phyloP scores from a whole-genome alignment of 371 early-diverging fungal species.

The Quaeritorhiza haematococci region DNA sequence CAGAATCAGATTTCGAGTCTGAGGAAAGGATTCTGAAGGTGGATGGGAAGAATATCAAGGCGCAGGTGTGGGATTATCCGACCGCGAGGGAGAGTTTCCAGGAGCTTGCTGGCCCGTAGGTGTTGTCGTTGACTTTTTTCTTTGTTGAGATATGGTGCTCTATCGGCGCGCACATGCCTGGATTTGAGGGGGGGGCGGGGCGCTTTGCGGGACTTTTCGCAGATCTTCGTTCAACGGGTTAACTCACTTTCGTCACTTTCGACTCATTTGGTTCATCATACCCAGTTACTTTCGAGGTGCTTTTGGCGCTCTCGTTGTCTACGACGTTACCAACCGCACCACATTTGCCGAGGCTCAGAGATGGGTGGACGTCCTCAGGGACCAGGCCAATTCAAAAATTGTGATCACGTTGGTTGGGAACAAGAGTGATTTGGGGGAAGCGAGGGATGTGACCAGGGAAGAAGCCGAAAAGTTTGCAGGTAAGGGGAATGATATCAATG shows the following conservation, averaged over 20 bases:
- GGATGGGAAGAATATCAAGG: constrained; percentile 94
- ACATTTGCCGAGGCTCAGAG: constrained; percentile 92
- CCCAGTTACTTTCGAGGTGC: constrained; percentile 99
- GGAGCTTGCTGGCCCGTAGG: constrained; percentile 83
- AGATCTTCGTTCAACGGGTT: too few species aligned
- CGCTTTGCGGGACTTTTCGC: too few species aligned
- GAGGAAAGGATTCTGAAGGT: constrained; percentile 96
- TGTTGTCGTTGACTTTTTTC: too few species aligned
- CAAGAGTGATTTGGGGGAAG: constrained; percentile 95
- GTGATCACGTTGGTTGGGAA: constrained; percentile 99
- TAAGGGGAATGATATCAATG: too few species aligned
- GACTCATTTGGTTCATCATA: too few species aligned
- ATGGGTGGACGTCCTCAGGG: constrained; percentile 97
- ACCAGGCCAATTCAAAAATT: constrained; percentile 96
- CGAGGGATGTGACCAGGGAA: constrained; percentile 92
- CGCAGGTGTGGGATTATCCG: constrained; percentile 99
- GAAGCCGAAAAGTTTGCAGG: constrained; percentile 95
- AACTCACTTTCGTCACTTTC: too few species aligned
- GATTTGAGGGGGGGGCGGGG: background rate
- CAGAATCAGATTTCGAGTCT: constrained; percentile 99
- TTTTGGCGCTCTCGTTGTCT: constrained; percentile 97
- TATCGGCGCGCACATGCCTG: constrained; percentile 68
- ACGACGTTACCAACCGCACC: constrained; percentile 94
- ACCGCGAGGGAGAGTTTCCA: constrained; percentile 89
- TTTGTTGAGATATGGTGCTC: too few species aligned